A percentile compares a stretch with the other conserved stretches of the same genome.
Evolutionary conservation across 2,329 filamentous ascomycete species (phyloP).

Genomic region (Diaporthe batatas): DNA sequence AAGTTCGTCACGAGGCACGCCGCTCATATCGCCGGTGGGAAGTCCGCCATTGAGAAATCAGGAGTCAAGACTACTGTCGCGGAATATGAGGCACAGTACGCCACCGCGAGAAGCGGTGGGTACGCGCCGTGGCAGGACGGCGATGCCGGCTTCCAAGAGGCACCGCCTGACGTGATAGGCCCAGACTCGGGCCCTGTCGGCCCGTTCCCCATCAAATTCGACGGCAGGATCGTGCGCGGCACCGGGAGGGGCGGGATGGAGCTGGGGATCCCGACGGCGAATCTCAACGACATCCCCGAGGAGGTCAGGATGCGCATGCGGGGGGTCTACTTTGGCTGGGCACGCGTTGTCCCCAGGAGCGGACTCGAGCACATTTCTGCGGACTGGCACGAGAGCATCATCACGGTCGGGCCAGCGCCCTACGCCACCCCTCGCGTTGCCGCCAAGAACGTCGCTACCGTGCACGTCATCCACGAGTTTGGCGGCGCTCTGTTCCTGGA

Average conservation of each 20-base stretch:
- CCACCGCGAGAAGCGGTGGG: constrained; percentile 49
- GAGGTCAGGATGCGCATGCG: constrained; percentile 66
- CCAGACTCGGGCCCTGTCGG: constrained; percentile 63
- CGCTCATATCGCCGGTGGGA: constrained; percentile 48
- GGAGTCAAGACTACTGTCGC: constrained; percentile 51
- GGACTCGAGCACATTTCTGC: constrained; percentile 51
- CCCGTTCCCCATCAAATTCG: constrained; percentile 67
- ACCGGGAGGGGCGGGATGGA: constrained; percentile 56
- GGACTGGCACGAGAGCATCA: constrained; percentile 71
- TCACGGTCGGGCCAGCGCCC: constrained; percentile 67
- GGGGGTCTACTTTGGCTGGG: constrained; percentile 77
- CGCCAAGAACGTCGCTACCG: constrained; percentile 62
- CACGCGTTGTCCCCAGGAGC: constrained; percentile 56
- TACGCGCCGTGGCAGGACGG: constrained; percentile 51
- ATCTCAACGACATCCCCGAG: constrained; percentile 64
- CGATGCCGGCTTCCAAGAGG: constrained; percentile 48
- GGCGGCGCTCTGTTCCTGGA: constrained; percentile 57
- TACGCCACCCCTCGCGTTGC: constrained; percentile 61
- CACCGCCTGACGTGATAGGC: constrained; percentile 55
- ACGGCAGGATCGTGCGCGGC: constrained; percentile 61
- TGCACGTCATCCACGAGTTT: constrained; percentile 68
- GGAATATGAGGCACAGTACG: constrained; percentile 54
- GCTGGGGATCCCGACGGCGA: constrained; percentile 66
- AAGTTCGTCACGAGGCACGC: constrained; percentile 54
- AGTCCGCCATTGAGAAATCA: constrained; percentile 54